A percentile compares a stretch with the other conserved stretches of the same genome.
These are phyloP conservation scores for Fusarium redolens DNA, from an alignment of 2,329 filamentous ascomycete genomes.

Conservation along the genomic window DNA sequence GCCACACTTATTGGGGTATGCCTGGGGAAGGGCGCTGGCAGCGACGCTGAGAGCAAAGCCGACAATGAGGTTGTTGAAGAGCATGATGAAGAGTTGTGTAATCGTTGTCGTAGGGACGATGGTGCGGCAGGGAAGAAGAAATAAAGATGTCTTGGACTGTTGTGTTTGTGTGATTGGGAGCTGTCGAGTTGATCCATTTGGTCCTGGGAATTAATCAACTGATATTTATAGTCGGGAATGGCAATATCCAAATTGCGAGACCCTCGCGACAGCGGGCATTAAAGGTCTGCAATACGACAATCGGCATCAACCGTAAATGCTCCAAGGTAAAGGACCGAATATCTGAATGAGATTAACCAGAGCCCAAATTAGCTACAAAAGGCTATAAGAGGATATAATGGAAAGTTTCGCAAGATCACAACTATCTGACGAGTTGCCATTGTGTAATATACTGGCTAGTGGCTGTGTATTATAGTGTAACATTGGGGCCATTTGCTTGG, in stretches of 20 bases:
- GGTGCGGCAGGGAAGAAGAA: neutral
- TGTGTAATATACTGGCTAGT: neutral
- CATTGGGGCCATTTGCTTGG: neutral
- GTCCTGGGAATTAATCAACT: neutral
- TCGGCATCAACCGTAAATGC: neutral
- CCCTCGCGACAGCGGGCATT: neutral
- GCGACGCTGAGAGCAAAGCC: neutral
- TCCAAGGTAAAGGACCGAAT: neutral
- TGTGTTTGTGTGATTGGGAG: neutral
- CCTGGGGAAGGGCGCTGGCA: neutral
- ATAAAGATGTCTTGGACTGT: neutral
- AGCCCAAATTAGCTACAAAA: neutral
- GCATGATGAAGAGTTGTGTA: neutral
- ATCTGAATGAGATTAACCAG: too few relatives aligned
- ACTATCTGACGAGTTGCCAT: too few relatives aligned
- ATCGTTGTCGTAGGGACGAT: neutral
- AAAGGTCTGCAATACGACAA: neutral
- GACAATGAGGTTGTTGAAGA: neutral
- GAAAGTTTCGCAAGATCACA: neutral
- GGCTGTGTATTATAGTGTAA: neutral
- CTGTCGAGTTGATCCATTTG: neutral
- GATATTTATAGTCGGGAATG: neutral
- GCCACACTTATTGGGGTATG: neutral
- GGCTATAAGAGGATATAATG: neutral
- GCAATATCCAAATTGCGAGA: neutral